Evolutionary conservation across 768 basidiomycete genomes (phyloP).

Genomic region (Boletellus ananiceps): DNA sequence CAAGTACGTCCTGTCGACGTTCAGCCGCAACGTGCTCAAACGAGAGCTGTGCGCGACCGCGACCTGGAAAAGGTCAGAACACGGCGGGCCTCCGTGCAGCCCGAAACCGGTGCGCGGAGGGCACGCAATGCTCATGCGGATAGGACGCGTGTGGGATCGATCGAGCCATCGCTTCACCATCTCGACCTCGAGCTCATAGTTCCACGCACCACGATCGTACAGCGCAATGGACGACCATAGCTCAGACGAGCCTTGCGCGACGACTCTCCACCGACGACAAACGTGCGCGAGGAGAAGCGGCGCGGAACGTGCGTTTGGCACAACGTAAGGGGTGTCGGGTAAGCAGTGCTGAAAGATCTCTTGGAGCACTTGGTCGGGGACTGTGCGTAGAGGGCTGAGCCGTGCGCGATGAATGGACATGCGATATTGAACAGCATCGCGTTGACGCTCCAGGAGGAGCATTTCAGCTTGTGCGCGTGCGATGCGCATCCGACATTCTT

Average conservation of each 20-base stretch:
- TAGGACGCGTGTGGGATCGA: slow-evolving; percentile 17
- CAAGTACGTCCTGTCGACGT: slow-evolving; percentile 19
- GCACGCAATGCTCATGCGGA: slow-evolving; percentile 22
- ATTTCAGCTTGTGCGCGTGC: slow-evolving; percentile 14
- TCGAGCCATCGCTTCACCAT: slow-evolving; percentile 25
- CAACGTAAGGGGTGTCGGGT: slow-evolving; percentile 19
- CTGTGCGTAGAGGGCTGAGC: slow-evolving; percentile 25
- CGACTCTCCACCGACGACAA: slow-evolving; percentile 30
- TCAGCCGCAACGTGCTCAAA: slow-evolving; percentile 15
- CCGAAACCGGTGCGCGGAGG: slow-evolving; percentile 19
- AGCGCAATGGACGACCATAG: slow-evolving; percentile 30
- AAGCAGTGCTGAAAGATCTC: slow-evolving; percentile 29
- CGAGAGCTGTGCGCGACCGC: slow-evolving; percentile 18
- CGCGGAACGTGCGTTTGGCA: slow-evolving; percentile 20
- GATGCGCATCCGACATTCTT: slow-evolving; percentile 16
- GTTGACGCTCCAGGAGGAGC: slow-evolving; percentile 17
- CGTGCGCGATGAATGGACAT: slow-evolving; percentile 22
- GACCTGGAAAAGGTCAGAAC: slow-evolving; percentile 22
- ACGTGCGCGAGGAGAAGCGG: slow-evolving; percentile 32
- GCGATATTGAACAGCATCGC: slow-evolving; percentile 13
- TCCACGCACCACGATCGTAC: slow-evolving; percentile 29
- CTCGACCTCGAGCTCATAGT: slow-evolving; percentile 20
- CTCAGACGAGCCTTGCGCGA: slow-evolving; percentile 28
- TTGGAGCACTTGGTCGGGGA: slow-evolving; percentile 32
- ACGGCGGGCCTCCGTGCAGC: neutral